These are phyloP conservation scores for Candida lessepsii DNA, from an alignment of 805 yeast species.

Conservation along the genomic window DNA sequence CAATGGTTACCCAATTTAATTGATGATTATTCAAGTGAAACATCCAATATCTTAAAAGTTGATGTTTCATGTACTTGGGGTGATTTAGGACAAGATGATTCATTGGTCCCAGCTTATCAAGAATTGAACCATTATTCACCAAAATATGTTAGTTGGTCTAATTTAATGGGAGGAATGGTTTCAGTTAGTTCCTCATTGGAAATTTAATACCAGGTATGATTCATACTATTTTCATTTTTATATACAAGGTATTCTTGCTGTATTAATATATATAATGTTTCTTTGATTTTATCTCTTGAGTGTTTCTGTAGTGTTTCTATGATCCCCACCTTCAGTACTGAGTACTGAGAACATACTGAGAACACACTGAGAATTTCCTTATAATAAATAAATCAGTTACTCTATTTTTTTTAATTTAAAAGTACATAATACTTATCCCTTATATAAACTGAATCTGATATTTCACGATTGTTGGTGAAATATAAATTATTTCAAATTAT, in stretches of 20 bases:
- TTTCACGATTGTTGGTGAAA: too few relatives aligned
- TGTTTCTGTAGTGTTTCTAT: neutral
- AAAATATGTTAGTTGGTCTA: conserved; percentile 60
- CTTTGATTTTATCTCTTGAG: neutral
- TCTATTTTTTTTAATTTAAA: too few relatives aligned
- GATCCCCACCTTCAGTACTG: neutral
- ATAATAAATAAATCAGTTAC: too few relatives aligned
- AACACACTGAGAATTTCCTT: too few relatives aligned
- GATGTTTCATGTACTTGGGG: conserved; percentile 75
- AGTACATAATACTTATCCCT: too few relatives aligned
- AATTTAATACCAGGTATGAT: too few relatives aligned
- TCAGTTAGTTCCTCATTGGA: conserved; percentile 51
- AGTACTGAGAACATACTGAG: too few relatives aligned
- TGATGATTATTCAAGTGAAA: conserved; percentile 26
- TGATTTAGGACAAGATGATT: conserved; percentile 48
- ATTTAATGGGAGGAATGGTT: conserved; percentile 66
- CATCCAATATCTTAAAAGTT: conserved; percentile 49
- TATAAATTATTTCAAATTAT: too few relatives aligned
- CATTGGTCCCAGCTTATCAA: conserved; percentile 66
- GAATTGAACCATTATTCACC: conserved; percentile 73
- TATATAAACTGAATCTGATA: too few relatives aligned
- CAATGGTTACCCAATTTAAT: conserved; percentile 73
- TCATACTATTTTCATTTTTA: neutral
- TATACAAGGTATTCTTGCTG: neutral
- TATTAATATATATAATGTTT: conserved; percentile 1